phyloP scores from a whole-genome alignment of 768 basidiomycete species.

The Pisolithus sp. region DNA sequence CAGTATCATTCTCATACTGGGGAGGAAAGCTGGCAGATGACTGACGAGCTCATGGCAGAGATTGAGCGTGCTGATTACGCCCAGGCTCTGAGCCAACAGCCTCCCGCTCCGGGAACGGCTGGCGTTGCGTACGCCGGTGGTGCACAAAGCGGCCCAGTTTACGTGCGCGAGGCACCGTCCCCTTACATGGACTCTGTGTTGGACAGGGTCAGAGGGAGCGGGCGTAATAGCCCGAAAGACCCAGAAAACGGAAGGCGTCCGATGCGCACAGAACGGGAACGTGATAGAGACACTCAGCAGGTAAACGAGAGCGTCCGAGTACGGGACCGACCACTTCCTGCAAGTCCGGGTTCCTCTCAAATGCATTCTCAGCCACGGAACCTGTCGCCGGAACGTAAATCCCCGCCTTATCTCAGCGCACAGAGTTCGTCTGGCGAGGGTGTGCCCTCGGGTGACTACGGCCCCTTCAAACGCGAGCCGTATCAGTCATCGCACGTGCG shows the following conservation, averaged over 20 bases:
- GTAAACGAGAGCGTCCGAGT: slow-evolving; percentile 18
- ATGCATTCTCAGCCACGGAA: slow-evolving; percentile 32
- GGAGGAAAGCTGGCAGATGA: slow-evolving; percentile 61
- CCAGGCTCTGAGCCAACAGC: slow-evolving; percentile 45
- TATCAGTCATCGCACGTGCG: slow-evolving; percentile 27
- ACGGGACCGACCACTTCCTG: slow-evolving; percentile 24
- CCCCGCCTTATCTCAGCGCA: slow-evolving; percentile 45
- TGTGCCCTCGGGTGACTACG: slow-evolving; percentile 35
- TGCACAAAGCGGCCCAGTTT: slow-evolving; percentile 33
- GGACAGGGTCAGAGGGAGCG: slow-evolving; percentile 48
- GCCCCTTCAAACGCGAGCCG: slow-evolving; percentile 41
- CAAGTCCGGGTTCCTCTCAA: slow-evolving; percentile 37
- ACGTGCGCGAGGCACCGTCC: slow-evolving; percentile 32
- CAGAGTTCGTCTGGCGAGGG: slow-evolving; percentile 41
- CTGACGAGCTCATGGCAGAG: slow-evolving; percentile 62
- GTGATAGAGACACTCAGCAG: slow-evolving; percentile 37
- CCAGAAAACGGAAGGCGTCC: slow-evolving; percentile 29
- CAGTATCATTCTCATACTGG: slow-evolving; percentile 46
- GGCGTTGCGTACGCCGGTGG: slow-evolving; percentile 45
- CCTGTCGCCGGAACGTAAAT: slow-evolving; percentile 49
- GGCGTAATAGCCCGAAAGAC: slow-evolving; percentile 53
- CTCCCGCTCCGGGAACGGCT: slow-evolving; percentile 31
- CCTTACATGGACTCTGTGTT: slow-evolving; percentile 45
- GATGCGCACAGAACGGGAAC: slow-evolving; percentile 26
- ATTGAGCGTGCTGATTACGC: slow-evolving; percentile 68